Base-by-base conservation (phyloP, 2,329 filamentous ascomycete genomes). In the Pseudogymnoascus sp. region DNA sequence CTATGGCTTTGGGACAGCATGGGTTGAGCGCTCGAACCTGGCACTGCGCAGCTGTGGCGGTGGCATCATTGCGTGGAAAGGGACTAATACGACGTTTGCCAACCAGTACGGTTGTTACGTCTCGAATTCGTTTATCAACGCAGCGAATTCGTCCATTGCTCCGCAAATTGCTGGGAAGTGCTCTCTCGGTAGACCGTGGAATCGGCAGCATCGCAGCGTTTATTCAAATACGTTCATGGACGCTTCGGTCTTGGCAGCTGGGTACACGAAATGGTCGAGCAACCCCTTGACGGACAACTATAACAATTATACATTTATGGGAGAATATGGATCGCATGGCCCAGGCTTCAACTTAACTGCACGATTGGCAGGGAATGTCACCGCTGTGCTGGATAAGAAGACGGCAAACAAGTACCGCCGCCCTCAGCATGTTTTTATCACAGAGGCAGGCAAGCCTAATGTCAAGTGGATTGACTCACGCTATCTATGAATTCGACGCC, bases 61-160 rank as follows among this genome's bases (percentile, higher is more conserved):
- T 14, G 86, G 86, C 10, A 83, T 89, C 61, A 87, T 84, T 0
- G 86, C 86, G 0, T 89, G 86, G 86, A 89, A 89, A 68, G 84
- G 83, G 29, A 80, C 81, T 0, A 87, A 88, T 72, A 88, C 85
- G 0, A 87, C 84, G 0, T 87, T 84, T 60, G 70, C 72, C 4
- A 89, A 89, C 73, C 86, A 85, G 67, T 88, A 87, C 71, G 86
- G 86, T 7, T 81, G 84, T 0, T 89, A 89, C 71, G 80, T 89
- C 63, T 78, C 83, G 58, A 76, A 81, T 29, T 83, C 81, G 0
- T 73, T 74, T 2, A 76, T 87, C 3, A 72, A 76, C 0, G 82
- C 83, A 1, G 81, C 82, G 23, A 89, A 89, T 68, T 66, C 69
- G 14, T 74, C 74, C 16, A 74, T 80, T 16, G 75, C 76, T 11